Conservation (phyloP, 2,329 filamentous ascomycete genomes). For the Hawksworthiomyces lignivorus region DNA sequence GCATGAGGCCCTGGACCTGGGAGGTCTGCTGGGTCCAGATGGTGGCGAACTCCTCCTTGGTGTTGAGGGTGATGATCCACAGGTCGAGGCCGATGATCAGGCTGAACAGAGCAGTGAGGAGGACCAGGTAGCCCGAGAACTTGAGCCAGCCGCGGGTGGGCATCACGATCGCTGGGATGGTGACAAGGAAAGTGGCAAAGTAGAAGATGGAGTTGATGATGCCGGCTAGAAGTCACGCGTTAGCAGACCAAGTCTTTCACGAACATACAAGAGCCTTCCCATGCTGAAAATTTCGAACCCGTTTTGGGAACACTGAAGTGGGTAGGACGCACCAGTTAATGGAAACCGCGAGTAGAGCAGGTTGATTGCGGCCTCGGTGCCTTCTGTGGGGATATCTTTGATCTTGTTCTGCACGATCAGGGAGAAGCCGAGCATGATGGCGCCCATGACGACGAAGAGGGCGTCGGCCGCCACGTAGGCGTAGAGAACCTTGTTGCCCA, state of each 20-base stretch:
- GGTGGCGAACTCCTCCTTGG: slow-evolving; percentile 51
- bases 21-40: slow-evolving; percentile 54
- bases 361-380: slow-evolving; percentile 41
- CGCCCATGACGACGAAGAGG: slow-evolving; percentile 46
- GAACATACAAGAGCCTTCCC: too few species aligned
- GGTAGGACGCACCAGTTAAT: slow-evolving; percentile 31
- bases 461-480: slow-evolving; percentile 40
- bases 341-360: slow-evolving; percentile 48
- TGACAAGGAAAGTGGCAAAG: slow-evolving; percentile 61
- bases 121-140: slow-evolving; percentile 55
- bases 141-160: slow-evolving; percentile 64
- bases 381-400: slow-evolving; percentile 34
- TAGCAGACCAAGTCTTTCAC: too few species aligned
- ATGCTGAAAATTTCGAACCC: too few species aligned
- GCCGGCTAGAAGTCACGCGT: too few species aligned
- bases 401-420: slow-evolving; percentile 42
- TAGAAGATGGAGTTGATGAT: slow-evolving; percentile 67
- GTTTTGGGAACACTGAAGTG: too few species aligned
- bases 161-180: slow-evolving; percentile 63
- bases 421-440: slow-evolving; percentile 48
- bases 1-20: slow-evolving; percentile 58
- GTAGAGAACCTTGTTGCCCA: slow-evolving; percentile 49
- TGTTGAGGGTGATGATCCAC: slow-evolving; percentile 67
- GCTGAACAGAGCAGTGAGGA: slow-evolving; percentile 56
- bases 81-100: slow-evolving; percentile 58